Evolutionary conservation across 2,329 filamentous ascomycete genomes (phyloP).

Genomic region (Didymellaceae sp.): DNA sequence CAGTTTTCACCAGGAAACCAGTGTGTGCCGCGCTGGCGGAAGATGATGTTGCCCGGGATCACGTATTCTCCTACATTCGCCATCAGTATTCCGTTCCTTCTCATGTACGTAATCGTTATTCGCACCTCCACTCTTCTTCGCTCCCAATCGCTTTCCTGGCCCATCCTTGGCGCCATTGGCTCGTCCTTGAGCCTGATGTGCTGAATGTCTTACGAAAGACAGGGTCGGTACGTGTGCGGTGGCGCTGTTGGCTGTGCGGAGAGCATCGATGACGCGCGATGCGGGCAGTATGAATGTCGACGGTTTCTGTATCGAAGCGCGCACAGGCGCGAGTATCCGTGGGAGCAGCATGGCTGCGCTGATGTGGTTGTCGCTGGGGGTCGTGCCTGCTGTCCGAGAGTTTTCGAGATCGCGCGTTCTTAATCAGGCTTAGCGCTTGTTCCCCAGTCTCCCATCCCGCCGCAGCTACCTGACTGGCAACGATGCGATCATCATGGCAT

Average conservation of each 20-base stretch:
- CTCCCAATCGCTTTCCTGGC: constrained; percentile 85
- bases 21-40: constrained; percentile 90
- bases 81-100: constrained; percentile 11
- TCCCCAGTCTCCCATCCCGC: neutral
- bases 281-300: constrained; percentile 32
- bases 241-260: constrained; percentile 43
- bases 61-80: constrained; percentile 78
- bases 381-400: constrained; percentile 27
- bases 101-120: neutral
- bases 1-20: constrained; percentile 98
- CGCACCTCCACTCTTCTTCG: constrained; percentile 86
- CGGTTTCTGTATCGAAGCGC: constrained; percentile 37
- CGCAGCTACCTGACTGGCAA: no score
- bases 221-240: constrained; percentile 44
- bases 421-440: constrained; percentile 1
- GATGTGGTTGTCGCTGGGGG: constrained; percentile 19
- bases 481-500: no score
- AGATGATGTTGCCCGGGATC: constrained; percentile 95
- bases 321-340: constrained; percentile 47
- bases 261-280: constrained; percentile 38
- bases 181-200: constrained; percentile 69
- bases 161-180: constrained; percentile 75
- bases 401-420: constrained; percentile 31
- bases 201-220: constrained; percentile 63
- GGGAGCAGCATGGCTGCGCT: constrained; percentile 49